Conservation (phyloP, 1,284 basidiomycete genomes). For the Irpex lacteus region DNA sequence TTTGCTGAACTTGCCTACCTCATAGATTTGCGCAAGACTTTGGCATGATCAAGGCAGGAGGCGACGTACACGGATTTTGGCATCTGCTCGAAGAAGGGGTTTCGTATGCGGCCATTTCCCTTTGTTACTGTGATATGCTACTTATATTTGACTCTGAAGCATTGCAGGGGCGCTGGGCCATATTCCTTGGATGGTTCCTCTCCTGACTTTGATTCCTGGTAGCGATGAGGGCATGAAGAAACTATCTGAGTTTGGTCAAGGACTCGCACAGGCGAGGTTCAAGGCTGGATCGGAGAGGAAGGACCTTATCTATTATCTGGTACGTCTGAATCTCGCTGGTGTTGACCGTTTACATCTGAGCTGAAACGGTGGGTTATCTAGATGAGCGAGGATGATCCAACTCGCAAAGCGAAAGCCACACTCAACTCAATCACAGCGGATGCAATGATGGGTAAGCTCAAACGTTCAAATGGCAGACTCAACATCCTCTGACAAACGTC, state of each 20-base stretch:
- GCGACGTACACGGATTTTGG: constrained; percentile 10
- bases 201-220: constrained; percentile 3
- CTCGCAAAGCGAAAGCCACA: background rate
- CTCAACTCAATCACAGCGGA: constrained; percentile 3
- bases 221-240: background rate
- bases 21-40: constrained; percentile 13
- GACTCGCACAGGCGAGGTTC: background rate
- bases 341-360: background rate
- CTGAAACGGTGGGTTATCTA: background rate
- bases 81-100: constrained; percentile 4
- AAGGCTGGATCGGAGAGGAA: constrained; percentile 1
- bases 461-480: too few species aligned
- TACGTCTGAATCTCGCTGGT: background rate
- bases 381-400: constrained; percentile 10
- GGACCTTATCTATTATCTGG: constrained; percentile 13
- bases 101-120: constrained; percentile 3
- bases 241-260: background rate
- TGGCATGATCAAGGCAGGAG: constrained; percentile 12
- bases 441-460: constrained; percentile 5
- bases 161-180: constrained; percentile 7
- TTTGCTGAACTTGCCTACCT: background rate
- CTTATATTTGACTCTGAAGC: background rate
- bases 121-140: background rate
- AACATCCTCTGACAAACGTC: background rate
- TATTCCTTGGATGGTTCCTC: constrained; percentile 12